A percentile compares a stretch with the other conserved stretches of the same genome.
phyloP scores from a whole-genome alignment of 805 yeast genomes.

The Myxozyma sirexii region DNA sequence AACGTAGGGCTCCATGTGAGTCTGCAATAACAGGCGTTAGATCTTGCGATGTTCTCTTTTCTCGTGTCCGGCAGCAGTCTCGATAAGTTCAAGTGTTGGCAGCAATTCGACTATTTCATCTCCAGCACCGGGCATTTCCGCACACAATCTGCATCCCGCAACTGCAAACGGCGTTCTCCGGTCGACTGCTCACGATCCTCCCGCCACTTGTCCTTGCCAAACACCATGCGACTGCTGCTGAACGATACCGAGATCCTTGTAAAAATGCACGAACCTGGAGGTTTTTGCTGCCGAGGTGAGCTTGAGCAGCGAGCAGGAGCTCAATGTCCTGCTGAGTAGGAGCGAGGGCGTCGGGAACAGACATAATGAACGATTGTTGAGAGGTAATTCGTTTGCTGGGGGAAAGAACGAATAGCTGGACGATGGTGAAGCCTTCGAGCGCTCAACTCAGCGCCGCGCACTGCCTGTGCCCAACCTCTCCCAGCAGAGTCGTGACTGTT shows the following conservation, averaged over 20 bases:
- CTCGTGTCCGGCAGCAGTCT: neutral
- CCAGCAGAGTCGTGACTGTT: conserved; percentile 14
- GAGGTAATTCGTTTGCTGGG: conserved; percentile 2
- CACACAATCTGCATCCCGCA: neutral
- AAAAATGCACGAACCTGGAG: conserved; percentile 65
- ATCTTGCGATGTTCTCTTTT: neutral
- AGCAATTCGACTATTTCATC: too few relatives aligned
- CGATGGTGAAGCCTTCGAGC: neutral
- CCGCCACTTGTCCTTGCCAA: neutral
- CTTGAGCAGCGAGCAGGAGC: conserved; percentile 99
- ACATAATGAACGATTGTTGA: conserved; percentile 49
- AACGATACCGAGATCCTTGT: conserved; percentile 43
- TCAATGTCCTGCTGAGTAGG: conserved; percentile 48
- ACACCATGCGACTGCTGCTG: conserved; percentile 67
- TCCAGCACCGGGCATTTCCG: neutral
- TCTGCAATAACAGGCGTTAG: conserved; percentile 48
- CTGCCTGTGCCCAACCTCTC: too few relatives aligned
- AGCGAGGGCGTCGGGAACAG: conserved; percentile 84
- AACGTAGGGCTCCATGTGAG: conserved; percentile 92
- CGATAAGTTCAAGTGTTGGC: too few relatives aligned
- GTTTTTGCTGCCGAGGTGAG: conserved; percentile 99
- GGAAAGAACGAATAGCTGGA: conserved; percentile 2
- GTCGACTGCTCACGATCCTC: neutral
- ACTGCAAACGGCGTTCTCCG: neutral
- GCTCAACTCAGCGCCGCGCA: neutral